Evolutionary conservation across 78 protist species (phyloP).

Genomic region (Ministeria vibrans): DNA sequence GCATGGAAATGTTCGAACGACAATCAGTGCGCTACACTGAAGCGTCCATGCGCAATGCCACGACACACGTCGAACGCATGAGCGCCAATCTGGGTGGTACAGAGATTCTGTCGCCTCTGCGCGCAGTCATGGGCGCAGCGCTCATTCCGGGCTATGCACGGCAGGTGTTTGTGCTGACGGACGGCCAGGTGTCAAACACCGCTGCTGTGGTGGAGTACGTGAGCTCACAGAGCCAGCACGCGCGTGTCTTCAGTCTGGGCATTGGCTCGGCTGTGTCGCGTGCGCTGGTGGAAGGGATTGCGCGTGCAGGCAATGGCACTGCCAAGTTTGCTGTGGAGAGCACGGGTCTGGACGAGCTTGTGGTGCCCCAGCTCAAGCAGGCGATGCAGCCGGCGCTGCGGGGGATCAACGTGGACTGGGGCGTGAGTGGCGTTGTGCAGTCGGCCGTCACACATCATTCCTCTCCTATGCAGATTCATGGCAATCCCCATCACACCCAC

Average conservation of each 20-base stretch:
- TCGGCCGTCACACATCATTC: no score
- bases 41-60: slow-evolving; percentile 21
- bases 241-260: slow-evolving; percentile 72
- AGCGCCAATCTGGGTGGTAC: slow-evolving; percentile 61
- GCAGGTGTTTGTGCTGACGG: slow-evolving; percentile 74
- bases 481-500: no score
- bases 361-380: slow-evolving; percentile 40
- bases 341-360: slow-evolving; percentile 6
- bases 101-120: slow-evolving; percentile 36
- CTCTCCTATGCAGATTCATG: no score
- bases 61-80: slow-evolving; percentile 14
- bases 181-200: slow-evolving; percentile 66
- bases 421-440: not conserved
- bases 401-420: slow-evolving; percentile 25
- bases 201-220: slow-evolving; percentile 27
- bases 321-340: slow-evolving; percentile 39
- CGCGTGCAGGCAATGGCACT: slow-evolving; percentile 67
- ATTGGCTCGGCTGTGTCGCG: slow-evolving; percentile 57
- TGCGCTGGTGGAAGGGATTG: slow-evolving; percentile 67
- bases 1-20: not conserved
- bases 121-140: not conserved
- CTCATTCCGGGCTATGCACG: slow-evolving; percentile 41
- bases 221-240: not conserved
- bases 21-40: slow-evolving; percentile 4
- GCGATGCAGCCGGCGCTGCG: slow-evolving; percentile 37